Base-by-base conservation (phyloP, 345 rosid species). In the Geranium brycei region DNA sequence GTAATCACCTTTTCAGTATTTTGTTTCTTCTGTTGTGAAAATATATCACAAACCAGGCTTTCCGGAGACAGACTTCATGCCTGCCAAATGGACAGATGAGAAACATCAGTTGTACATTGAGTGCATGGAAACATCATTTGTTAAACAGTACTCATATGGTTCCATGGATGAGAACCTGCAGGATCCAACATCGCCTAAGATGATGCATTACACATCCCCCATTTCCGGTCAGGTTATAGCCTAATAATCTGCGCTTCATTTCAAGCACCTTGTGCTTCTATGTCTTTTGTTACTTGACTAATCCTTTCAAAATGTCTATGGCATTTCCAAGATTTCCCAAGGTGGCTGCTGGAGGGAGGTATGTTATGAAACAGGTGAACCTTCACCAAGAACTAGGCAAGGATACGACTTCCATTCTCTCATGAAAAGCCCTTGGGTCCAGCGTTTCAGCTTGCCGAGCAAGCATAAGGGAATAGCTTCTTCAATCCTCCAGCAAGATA, bases 51-150 rank as follows among this genome's bases (percentile, higher is more conserved):
- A 62, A 17, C 60, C 78, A 87, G 89, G 81, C 72, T 79, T 75
- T 51, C 60, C 59, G 17, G 69, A 58, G 51, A 61, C 71, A 71
- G 86, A 79, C 61, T 63, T 79, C 60, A 62, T 40, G 61, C 47
- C 79, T 58, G 72, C 62, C 19, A 87, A 84, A 64, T 92, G 97
- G 98, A 92, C 97, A 17, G 79, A 92, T 77, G 95, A 87, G 82
- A 89, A 92, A 67, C 98, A 92, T 60, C 81, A 86, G 57, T 72
- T 83, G 69, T 92, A 84, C 71, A 89, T 92, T 66, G 80, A 92
- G 71, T 92, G 93, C 17, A 84, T 92, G 85, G 98, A 92, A 78
- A 79, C 95, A 51, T 79, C 97, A 16, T 92, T 92, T 68, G 84
- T 89, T 19, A 62, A 84, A 60, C 95, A 89, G 68, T 7, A 35